Percentiles rank a stretch among this genome's conserved stretches.
Evolutionary conservation across 495 filamentous ascomycete genomes (phyloP).

Genomic region (Staphylotrichum longicolle): DNA sequence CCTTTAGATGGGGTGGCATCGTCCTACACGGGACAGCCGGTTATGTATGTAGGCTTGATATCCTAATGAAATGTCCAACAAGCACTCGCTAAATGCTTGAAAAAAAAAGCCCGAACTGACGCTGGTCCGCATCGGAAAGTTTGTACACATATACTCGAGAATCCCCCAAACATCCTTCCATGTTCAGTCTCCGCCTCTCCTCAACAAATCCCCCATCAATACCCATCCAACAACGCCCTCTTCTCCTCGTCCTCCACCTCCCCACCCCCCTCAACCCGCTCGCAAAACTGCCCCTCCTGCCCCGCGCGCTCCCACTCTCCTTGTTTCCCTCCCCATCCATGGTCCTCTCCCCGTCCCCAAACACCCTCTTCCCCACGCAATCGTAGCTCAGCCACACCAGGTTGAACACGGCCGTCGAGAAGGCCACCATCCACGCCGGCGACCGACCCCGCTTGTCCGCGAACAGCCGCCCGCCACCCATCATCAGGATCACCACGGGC

Average conservation of each 20-base stretch:
- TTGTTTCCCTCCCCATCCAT: conserved; percentile 30
- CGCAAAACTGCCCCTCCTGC: conserved; percentile 15
- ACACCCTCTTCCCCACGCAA: conserved; percentile 58
- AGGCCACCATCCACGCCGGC: conserved; percentile 62
- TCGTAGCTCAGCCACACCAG: conserved; percentile 77
- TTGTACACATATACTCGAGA: background rate
- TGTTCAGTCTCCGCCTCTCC: background rate
- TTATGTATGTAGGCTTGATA: background rate
- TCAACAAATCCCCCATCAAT: background rate
- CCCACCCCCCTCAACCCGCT: conserved; percentile 10
- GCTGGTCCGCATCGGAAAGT: background rate
- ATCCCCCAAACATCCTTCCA: background rate
- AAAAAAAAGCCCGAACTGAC: no score
- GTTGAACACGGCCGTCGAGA: conserved; percentile 49
- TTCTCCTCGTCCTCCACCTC: conserved; percentile 30
- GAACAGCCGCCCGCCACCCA: conserved; percentile 38
- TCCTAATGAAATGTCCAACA: conserved; percentile 5
- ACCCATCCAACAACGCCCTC: conserved; percentile 21
- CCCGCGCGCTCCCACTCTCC: conserved; percentile 5
- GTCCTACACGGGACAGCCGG: conserved; percentile 24
- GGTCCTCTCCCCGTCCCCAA: conserved; percentile 90
- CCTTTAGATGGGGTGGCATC: background rate
- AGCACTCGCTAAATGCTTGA: no score
- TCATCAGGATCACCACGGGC: conserved; percentile 53
- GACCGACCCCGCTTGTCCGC: conserved; percentile 62